Conservation (phyloP, 1,284 basidiomycete genomes). For the Albatrellus sp. region DNA sequence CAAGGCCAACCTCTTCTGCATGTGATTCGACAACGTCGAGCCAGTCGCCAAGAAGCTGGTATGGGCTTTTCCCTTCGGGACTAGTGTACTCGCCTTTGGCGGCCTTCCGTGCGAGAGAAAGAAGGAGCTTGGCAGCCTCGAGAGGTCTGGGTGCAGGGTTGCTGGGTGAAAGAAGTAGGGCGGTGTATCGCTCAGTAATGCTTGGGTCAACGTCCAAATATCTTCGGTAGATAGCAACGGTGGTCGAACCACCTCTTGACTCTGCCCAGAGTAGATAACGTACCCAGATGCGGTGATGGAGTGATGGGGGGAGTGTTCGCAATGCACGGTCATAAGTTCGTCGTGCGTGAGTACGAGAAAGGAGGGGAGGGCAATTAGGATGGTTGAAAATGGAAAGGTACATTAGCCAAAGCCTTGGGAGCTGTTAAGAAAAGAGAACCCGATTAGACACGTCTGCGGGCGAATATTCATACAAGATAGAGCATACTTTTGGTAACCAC, state of each 20-base stretch:
- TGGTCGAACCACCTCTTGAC: conserved; percentile 70
- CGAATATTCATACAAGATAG: neutral
- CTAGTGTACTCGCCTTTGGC: conserved; percentile 75
- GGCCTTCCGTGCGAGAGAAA: conserved; percentile 77
- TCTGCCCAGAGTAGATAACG: conserved; percentile 95
- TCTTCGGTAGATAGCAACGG: conserved; percentile 80
- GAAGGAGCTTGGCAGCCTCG: conserved; percentile 86
- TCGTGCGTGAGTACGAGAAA: conserved; percentile 85
- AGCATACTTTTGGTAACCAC: conserved; percentile 81
- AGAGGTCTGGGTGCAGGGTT: conserved; percentile 70
- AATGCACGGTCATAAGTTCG: conserved; percentile 92
- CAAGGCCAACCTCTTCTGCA: conserved; percentile 87
- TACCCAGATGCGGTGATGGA: conserved; percentile 93
- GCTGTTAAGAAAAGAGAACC: conserved; percentile 28
- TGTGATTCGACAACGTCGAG: conserved; percentile 86
- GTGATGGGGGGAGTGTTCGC: conserved; percentile 84
- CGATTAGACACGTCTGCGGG: neutral
- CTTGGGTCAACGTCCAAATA: conserved; percentile 82
- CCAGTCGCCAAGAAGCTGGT: conserved; percentile 89
- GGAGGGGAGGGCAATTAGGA: conserved; percentile 74
- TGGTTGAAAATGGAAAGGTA: conserved; percentile 89
- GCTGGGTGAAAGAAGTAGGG: conserved; percentile 58
- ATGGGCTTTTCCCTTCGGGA: conserved; percentile 91
- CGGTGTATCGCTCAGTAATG: conserved; percentile 77
- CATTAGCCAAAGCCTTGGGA: conserved; percentile 90